These are phyloP conservation scores for Platanthera zijinensis DNA, from an alignment of 106 monocot species.

Conservation along the genomic window DNA sequence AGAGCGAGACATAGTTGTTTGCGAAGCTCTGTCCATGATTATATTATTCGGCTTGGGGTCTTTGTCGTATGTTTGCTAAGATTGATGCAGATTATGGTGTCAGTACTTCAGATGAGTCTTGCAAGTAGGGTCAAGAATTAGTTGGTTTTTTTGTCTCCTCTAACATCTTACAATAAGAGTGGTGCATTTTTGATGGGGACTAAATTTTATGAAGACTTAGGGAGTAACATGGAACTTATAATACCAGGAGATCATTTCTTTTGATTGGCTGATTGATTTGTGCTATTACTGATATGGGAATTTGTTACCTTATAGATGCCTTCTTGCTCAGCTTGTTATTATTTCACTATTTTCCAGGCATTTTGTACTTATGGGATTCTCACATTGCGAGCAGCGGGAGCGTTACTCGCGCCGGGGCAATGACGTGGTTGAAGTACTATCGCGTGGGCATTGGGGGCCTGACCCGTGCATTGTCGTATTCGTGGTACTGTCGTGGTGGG, in stretches of 20 bases:
- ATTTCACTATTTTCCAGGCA: too few relatives aligned
- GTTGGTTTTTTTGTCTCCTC: not conserved
- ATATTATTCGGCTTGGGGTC: not conserved
- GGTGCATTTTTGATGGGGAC: not conserved
- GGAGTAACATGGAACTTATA: slow-evolving; percentile 1
- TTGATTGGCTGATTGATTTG: not conserved
- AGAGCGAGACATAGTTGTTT: not conserved
- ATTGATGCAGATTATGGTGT: not conserved
- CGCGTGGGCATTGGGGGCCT: too few relatives aligned
- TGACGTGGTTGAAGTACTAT: too few relatives aligned
- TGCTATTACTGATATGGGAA: not conserved
- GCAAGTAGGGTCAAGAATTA: slow-evolving; percentile 12
- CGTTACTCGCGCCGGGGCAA: too few relatives aligned
- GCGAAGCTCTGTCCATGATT: not conserved
- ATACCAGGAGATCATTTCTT: not conserved
- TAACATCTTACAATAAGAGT: not conserved
- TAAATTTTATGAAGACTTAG: not conserved
- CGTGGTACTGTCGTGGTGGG: too few relatives aligned
- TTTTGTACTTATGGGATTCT: too few relatives aligned
- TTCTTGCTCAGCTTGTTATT: too few relatives aligned
- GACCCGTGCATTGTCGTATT: too few relatives aligned
- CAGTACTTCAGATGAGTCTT: not conserved
- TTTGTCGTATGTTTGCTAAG: not conserved
- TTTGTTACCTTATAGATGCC: too few relatives aligned
- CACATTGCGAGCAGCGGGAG: too few relatives aligned